Percentiles rank a stretch among this genome's conserved stretches.
Evolutionary conservation across 768 basidiomycete genomes (phyloP).

Genomic region (Suillus clintonianus): DNA sequence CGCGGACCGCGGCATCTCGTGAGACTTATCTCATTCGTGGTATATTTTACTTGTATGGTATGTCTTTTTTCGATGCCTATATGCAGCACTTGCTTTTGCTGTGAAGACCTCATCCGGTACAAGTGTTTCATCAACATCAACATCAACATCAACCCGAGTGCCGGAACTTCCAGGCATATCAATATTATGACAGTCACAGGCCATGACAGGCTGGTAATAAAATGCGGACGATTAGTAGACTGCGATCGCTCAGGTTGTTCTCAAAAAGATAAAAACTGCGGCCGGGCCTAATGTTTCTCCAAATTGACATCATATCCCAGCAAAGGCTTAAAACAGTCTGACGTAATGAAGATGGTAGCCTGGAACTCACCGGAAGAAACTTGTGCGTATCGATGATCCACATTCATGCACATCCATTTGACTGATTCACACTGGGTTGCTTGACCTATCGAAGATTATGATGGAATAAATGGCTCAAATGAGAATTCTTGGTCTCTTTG

Average conservation of each 20-base stretch:
- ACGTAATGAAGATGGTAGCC: too few species aligned
- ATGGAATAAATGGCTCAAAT: constrained; percentile 25
- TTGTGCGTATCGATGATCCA: not conserved
- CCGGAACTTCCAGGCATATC: too few species aligned
- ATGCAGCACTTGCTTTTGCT: not conserved
- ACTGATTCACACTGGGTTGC: not conserved
- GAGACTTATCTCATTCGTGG: not conserved
- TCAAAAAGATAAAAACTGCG: too few species aligned
- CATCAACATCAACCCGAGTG: not conserved
- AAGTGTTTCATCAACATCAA: not conserved
- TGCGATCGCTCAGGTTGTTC: too few species aligned
- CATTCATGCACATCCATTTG: too few species aligned
- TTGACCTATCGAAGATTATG: not conserved
- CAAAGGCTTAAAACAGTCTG: not conserved
- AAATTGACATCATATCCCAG: not conserved
- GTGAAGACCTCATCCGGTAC: not conserved
- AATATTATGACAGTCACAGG: too few species aligned
- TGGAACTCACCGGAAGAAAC: too few species aligned
- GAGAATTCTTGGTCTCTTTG: constrained; percentile 45
- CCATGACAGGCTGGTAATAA: too few species aligned
- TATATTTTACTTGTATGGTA: not conserved
- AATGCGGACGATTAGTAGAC: too few species aligned
- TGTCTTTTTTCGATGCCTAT: not conserved
- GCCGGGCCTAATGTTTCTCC: too few species aligned
- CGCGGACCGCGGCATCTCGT: not conserved